phyloP scores from a whole-genome alignment of 768 basidiomycete species.

The Galerina marginata region DNA sequence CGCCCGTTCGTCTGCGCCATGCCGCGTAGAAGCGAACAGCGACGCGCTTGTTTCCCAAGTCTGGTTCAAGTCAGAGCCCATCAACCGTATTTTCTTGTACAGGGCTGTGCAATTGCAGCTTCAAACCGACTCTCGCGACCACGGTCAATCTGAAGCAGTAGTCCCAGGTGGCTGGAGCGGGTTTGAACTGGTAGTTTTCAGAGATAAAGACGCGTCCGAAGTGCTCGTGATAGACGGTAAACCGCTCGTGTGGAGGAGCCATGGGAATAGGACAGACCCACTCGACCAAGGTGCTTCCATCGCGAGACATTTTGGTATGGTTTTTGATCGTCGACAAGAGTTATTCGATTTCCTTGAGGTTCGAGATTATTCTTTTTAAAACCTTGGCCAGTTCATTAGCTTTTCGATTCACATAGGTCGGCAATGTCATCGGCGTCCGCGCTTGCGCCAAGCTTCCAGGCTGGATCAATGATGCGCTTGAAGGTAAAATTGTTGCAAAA shows the following conservation, averaged over 20 bases:
- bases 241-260: slow-evolving; percentile 24
- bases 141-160: slow-evolving; percentile 19
- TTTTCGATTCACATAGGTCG: slow-evolving; percentile 12
- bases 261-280: slow-evolving; percentile 24
- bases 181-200: slow-evolving; percentile 25
- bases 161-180: slow-evolving; percentile 21
- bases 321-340: slow-evolving; percentile 27
- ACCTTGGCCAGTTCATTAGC: no score
- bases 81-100: slow-evolving; percentile 25
- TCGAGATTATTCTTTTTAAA: background rate
- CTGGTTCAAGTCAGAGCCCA: slow-evolving; percentile 31
- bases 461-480: slow-evolving; percentile 25
- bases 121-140: slow-evolving; percentile 28
- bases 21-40: slow-evolving; percentile 10
- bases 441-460: slow-evolving; percentile 23
- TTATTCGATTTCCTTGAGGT: slow-evolving; percentile 26
- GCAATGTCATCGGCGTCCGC: slow-evolving; percentile 26
- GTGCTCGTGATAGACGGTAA: slow-evolving; percentile 20
- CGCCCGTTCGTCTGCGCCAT: slow-evolving; percentile 1
- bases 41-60: slow-evolving; percentile 16
- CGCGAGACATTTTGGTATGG: slow-evolving; percentile 22
- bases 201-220: slow-evolving; percentile 8
- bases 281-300: slow-evolving; percentile 9
- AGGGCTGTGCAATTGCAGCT: slow-evolving; percentile 28
- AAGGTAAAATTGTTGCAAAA: slow-evolving; percentile 21